Conservation (phyloP, 257 asterid genomes). For the Forsythia viridissima region DNA sequence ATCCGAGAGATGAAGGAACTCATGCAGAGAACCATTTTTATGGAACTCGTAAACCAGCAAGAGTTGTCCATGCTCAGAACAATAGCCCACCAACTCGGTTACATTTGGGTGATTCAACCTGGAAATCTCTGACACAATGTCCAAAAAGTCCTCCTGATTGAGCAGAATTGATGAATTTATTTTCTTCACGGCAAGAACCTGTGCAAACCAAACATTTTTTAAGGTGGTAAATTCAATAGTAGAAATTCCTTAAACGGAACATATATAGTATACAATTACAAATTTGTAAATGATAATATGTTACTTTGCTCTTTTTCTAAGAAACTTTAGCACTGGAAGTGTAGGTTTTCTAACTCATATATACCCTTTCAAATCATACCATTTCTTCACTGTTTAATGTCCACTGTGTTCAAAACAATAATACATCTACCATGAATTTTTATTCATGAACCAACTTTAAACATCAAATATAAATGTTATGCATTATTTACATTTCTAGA, state of each 20-base stretch:
- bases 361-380: background rate
- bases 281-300: background rate
- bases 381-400: background rate
- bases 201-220: constrained; percentile 13
- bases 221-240: background rate
- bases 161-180: constrained; percentile 67
- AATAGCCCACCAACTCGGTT: constrained; percentile 83
- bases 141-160: constrained; percentile 68
- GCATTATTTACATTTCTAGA: background rate
- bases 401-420: background rate
- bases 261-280: background rate
- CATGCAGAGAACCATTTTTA: constrained; percentile 78
- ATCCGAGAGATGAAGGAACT: constrained; percentile 73
- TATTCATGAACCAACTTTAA: background rate
- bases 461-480: background rate
- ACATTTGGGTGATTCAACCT: constrained; percentile 79
- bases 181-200: constrained; percentile 97
- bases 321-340: too few species aligned
- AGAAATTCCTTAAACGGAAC: background rate
- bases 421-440: background rate
- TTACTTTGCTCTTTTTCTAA: background rate
- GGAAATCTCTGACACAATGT: constrained; percentile 71
- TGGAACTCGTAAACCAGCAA: constrained; percentile 78
- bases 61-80: constrained; percentile 90
- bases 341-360: too few species aligned